Percentiles rank a stretch among this genome's conserved stretches.
phyloP scores from a whole-genome alignment of 106 monocot species.

The Dioscorea alata region DNA sequence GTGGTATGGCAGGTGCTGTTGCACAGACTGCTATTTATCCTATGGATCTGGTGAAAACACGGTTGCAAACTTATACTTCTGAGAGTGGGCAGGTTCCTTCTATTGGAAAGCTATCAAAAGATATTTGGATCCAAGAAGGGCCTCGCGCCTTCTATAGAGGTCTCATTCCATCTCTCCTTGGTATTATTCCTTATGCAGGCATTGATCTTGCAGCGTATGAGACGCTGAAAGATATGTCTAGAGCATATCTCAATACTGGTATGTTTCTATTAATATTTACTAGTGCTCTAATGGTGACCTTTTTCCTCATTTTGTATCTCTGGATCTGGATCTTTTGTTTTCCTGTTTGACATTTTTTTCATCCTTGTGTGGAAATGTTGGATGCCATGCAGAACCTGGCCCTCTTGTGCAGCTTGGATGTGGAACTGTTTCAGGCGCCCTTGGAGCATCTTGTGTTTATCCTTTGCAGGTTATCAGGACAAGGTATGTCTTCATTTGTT shows the following conservation, averaged over 20 bases:
- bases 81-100: constrained; percentile 53
- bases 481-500: constrained; percentile 33
- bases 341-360: neutral
- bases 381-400: constrained; percentile 60
- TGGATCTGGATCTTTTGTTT: neutral
- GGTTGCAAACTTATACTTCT: constrained; percentile 66
- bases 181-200: constrained; percentile 96
- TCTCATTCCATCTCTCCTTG: constrained; percentile 75
- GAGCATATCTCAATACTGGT: constrained; percentile 46
- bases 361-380: neutral
- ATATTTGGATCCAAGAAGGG: constrained; percentile 85
- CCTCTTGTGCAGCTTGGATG: constrained; percentile 86
- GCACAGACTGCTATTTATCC: constrained; percentile 96
- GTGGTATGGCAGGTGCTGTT: constrained; percentile 85
- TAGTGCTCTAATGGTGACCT: too few relatives aligned
- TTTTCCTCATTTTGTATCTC: too few relatives aligned
- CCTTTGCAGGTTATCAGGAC: constrained; percentile 96
- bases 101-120: constrained; percentile 52
- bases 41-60: constrained; percentile 87
- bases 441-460: constrained; percentile 94
- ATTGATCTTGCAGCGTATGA: constrained; percentile 95
- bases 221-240: constrained; percentile 87
- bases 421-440: constrained; percentile 89
- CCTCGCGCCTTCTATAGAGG: constrained; percentile 92
- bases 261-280: too few relatives aligned